phyloP scores from a whole-genome alignment of 306 rosid species.

The Inga leiocalycina region DNA sequence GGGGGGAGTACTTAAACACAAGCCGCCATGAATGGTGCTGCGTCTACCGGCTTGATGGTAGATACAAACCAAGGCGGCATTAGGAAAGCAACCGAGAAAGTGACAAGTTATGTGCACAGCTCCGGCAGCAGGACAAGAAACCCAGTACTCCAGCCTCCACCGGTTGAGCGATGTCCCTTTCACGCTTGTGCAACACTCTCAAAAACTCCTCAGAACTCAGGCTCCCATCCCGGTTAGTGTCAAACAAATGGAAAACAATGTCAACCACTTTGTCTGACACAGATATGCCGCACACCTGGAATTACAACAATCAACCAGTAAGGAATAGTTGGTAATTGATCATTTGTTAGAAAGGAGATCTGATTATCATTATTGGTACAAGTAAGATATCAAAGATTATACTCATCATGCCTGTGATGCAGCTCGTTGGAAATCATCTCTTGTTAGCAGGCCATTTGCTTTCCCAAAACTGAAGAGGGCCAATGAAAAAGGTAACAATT shows the following conservation, averaged over 20 bases:
- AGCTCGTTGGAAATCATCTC: slow-evolving; percentile 80
- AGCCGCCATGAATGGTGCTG: slow-evolving; percentile 17
- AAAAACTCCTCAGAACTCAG: slow-evolving; percentile 70
- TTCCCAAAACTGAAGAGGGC: slow-evolving; percentile 87
- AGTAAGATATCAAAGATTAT: slow-evolving; percentile 19
- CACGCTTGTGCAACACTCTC: slow-evolving; percentile 62
- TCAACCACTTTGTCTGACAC: slow-evolving; percentile 66
- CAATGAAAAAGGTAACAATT: slow-evolving; percentile 70
- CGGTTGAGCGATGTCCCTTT: slow-evolving; percentile 69
- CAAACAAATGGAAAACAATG: slow-evolving; percentile 78
- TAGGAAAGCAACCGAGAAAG: neutral
- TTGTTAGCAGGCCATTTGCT: slow-evolving; percentile 71
- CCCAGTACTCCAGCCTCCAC: slow-evolving; percentile 58
- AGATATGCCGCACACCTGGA: slow-evolving; percentile 74
- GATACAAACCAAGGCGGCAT: slow-evolving; percentile 16
- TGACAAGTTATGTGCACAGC: slow-evolving; percentile 28
- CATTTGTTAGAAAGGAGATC: neutral
- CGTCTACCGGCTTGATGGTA: neutral
- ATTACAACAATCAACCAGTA: slow-evolving; percentile 26
- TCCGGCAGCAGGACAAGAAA: slow-evolving; percentile 46
- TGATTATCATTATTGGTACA: slow-evolving; percentile 3
- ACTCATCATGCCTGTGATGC: slow-evolving; percentile 65
- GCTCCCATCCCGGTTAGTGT: slow-evolving; percentile 67
- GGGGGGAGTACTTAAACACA: neutral
- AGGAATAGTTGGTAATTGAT: neutral